Conservation (phyloP, 2,329 filamentous ascomycete species). For the Fusarium denticulatum region DNA sequence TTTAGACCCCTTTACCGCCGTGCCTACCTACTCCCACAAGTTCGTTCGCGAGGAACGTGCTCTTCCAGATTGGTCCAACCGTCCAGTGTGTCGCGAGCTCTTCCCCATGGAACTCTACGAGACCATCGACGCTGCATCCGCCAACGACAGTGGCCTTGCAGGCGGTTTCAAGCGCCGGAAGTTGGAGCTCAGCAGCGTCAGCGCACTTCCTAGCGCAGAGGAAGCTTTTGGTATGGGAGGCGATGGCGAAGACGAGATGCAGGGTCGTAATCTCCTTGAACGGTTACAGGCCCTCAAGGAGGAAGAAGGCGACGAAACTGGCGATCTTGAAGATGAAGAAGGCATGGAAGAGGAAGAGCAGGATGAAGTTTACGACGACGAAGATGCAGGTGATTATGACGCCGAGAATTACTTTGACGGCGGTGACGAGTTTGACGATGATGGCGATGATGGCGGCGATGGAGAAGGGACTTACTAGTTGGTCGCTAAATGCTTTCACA, state of each 20-base stretch:
- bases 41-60: conserved; percentile 62
- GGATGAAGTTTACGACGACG: conserved; percentile 64
- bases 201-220: conserved; percentile 60
- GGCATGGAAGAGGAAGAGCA: conserved; percentile 57
- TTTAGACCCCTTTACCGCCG: conserved; percentile 66
- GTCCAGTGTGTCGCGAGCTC: conserved; percentile 62
- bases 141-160: conserved; percentile 43
- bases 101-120: conserved; percentile 66
- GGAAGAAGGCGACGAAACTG: conserved; percentile 61
- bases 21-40: conserved; percentile 67
- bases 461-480: conserved; percentile 54
- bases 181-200: conserved; percentile 59
- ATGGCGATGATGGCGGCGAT: conserved; percentile 63
- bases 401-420: conserved; percentile 70
- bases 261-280: conserved; percentile 54
- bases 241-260: conserved; percentile 40
- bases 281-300: conserved; percentile 58
- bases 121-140: conserved; percentile 59
- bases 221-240: conserved; percentile 58
- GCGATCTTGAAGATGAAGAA: conserved; percentile 62
- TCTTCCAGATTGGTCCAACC: conserved; percentile 63
- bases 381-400: conserved; percentile 69
- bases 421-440: conserved; percentile 64
- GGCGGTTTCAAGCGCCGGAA: conserved; percentile 54
- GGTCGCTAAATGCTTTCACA: background rate